These are phyloP conservation scores for Saccharomycopsis capsularis DNA, from an alignment of 805 yeast genomes.

Conservation along the genomic window DNA sequence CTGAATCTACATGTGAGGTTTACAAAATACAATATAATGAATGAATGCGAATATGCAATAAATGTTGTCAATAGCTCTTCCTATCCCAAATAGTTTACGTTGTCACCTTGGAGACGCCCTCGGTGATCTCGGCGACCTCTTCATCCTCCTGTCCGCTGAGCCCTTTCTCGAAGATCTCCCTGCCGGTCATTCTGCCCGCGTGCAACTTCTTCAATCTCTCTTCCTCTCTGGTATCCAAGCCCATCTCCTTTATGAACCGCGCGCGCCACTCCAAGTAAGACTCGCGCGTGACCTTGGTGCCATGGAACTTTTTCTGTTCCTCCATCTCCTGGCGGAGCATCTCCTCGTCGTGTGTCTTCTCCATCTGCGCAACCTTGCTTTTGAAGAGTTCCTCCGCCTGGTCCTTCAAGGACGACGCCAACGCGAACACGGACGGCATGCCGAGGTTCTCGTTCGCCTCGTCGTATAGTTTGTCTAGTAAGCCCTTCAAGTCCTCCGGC, in stretches of 20 bases:
- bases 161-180: conserved; percentile 85
- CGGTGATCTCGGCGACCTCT: conserved; percentile 32
- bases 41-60: too few species aligned
- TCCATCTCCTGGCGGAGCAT: conserved; percentile 61
- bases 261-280: conserved; percentile 68
- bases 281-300: conserved; percentile 82
- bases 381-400: conserved; percentile 65
- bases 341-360: conserved; percentile 51
- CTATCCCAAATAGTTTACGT: too few species aligned
- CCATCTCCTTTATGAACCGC: conserved; percentile 64
- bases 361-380: conserved; percentile 46
- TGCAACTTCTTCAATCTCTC: conserved; percentile 52
- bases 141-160: conserved; percentile 67
- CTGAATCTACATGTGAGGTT: too few species aligned
- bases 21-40: too few species aligned
- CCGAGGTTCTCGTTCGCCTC: conserved; percentile 79
- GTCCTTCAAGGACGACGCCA: conserved; percentile 73
- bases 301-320: conserved; percentile 85
- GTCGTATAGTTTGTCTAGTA: conserved; percentile 37
- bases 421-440: conserved; percentile 82
- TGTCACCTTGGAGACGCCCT: neutral
- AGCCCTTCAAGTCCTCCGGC: conserved; percentile 36
- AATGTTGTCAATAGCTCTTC: too few species aligned
- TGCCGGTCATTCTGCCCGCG: conserved; percentile 75
- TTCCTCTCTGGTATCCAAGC: conserved; percentile 52